Evolutionary conservation across 176 grass and related monocot genomes (phyloP).

Genomic region (Coix lacrymajobi): DNA sequence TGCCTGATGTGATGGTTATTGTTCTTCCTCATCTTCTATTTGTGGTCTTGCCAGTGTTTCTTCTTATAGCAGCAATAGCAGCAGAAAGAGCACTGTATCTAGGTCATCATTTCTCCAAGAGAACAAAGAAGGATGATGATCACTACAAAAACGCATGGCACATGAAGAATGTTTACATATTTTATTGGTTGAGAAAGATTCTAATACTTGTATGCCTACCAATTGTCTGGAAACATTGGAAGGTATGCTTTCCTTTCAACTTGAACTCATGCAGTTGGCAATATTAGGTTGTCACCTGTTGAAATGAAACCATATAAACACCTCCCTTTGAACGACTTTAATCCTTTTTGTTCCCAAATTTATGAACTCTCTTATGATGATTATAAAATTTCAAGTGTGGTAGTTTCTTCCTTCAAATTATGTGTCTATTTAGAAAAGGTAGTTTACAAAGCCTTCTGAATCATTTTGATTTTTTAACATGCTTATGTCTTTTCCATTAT

Average conservation of each 20-base stretch:
- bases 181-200: conserved; percentile 28
- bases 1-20: too few species aligned
- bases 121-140: too few species aligned
- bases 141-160: background rate
- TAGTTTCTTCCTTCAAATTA: background rate
- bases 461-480: background rate
- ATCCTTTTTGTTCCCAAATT: too few species aligned
- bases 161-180: too few species aligned
- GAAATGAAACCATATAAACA: background rate
- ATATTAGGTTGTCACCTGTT: background rate
- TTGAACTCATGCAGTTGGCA: background rate
- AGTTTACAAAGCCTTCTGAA: background rate
- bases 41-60: too few species aligned
- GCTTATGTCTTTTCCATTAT: background rate
- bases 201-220: conserved; percentile 32
- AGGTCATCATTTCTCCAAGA: too few species aligned
- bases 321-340: background rate
- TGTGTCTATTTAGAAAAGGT: background rate
- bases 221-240: conserved; percentile 44
- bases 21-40: too few species aligned
- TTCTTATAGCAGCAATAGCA: too few species aligned
- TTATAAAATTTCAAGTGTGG: background rate
- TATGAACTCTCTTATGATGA: background rate
- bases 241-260: conserved; percentile 21
- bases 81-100: too few species aligned